Evolutionary conservation across 2,329 filamentous ascomycete genomes (phyloP).

Genomic region (Coniochaeta sp.): DNA sequence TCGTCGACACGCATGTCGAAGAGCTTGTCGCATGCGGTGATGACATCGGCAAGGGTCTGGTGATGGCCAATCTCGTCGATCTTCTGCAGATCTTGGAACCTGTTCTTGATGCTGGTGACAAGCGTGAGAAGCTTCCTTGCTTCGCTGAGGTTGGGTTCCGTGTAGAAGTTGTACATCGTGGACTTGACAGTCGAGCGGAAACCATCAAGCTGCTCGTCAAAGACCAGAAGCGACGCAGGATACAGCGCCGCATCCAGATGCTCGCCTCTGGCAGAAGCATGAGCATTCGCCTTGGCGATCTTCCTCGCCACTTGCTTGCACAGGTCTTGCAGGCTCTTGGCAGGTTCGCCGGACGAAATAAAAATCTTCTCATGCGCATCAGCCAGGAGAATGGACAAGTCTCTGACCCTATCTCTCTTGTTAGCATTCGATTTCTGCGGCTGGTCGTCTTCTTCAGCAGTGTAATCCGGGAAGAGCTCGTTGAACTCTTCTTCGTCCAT

Average conservation of each 20-base stretch:
- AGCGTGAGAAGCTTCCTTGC: slow-evolving; percentile 66
- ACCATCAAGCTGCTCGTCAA: slow-evolving; percentile 50
- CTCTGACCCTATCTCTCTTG: slow-evolving; percentile 35
- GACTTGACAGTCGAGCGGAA: slow-evolving; percentile 24
- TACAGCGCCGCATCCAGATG: slow-evolving; percentile 49
- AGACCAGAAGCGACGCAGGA: slow-evolving; percentile 55
- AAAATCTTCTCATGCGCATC: slow-evolving; percentile 52
- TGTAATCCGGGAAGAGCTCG: slow-evolving; percentile 74
- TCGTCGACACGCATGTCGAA: slow-evolving; percentile 71
- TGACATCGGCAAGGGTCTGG: slow-evolving; percentile 72
- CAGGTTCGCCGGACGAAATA: slow-evolving; percentile 30
- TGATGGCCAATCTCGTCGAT: slow-evolving; percentile 63
- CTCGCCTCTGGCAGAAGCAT: slow-evolving; percentile 18
- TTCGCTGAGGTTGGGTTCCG: slow-evolving; percentile 69
- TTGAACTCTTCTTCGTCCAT: slow-evolving; percentile 68
- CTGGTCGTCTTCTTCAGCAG: slow-evolving; percentile 41
- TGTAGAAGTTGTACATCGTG: slow-evolving; percentile 78
- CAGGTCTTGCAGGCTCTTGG: slow-evolving; percentile 35
- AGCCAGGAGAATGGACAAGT: slow-evolving; percentile 54
- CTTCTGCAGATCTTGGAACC: slow-evolving; percentile 65
- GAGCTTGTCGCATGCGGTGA: slow-evolving; percentile 66
- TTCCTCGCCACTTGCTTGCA: slow-evolving; percentile 35
- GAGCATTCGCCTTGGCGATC: slow-evolving; percentile 19
- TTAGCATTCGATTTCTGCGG: slow-evolving; percentile 20
- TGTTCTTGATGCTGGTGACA: slow-evolving; percentile 59